Conservation (phyloP, 2,329 filamentous ascomycete species). For the Ampelomyces quisqualis region DNA sequence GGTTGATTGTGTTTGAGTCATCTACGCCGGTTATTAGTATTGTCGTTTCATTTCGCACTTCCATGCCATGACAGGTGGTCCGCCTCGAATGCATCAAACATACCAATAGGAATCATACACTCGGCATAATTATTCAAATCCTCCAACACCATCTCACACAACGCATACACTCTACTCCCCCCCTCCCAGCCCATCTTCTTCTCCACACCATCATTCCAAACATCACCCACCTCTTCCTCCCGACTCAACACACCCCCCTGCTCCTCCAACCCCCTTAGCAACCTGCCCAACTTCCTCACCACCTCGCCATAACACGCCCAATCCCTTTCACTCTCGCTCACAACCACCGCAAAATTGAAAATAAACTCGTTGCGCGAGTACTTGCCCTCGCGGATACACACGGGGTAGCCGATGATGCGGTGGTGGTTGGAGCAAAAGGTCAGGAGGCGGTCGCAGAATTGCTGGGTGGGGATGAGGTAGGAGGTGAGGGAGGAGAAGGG, state of each 20-base stretch:
- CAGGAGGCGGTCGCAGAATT: constrained; percentile 90
- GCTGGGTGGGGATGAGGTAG: constrained; percentile 92
- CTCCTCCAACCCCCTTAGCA: constrained; percentile 88
- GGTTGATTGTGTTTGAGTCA: constrained; percentile 90
- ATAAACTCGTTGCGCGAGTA: constrained; percentile 96
- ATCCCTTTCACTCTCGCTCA: constrained; percentile 65
- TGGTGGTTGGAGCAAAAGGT: constrained; percentile 74
- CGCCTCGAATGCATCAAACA: constrained; percentile 31
- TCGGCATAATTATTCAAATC: constrained; percentile 97
- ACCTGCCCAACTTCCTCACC: constrained; percentile 78
- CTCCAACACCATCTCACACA: constrained; percentile 84
- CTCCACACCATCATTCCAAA: constrained; percentile 24
- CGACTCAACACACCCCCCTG: constrained; percentile 80
- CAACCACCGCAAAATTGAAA: constrained; percentile 92
- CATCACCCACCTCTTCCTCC: constrained; percentile 49
- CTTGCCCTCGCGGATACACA: constrained; percentile 74
- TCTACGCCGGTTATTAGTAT: constrained; percentile 54
- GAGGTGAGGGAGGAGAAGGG: constrained; percentile 84
- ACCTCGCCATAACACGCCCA: constrained; percentile 80
- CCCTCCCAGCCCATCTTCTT: constrained; percentile 36
- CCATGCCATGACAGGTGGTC: no score
- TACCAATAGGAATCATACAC: constrained; percentile 96
- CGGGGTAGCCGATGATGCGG: constrained; percentile 81
- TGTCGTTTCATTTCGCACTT: no score
- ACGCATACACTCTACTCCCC: constrained; percentile 60